Evolutionary conservation across 805 yeast species (phyloP), one percentile per base, ranked within the genome.

Genomic region (Starmerella roubikii): DNA sequence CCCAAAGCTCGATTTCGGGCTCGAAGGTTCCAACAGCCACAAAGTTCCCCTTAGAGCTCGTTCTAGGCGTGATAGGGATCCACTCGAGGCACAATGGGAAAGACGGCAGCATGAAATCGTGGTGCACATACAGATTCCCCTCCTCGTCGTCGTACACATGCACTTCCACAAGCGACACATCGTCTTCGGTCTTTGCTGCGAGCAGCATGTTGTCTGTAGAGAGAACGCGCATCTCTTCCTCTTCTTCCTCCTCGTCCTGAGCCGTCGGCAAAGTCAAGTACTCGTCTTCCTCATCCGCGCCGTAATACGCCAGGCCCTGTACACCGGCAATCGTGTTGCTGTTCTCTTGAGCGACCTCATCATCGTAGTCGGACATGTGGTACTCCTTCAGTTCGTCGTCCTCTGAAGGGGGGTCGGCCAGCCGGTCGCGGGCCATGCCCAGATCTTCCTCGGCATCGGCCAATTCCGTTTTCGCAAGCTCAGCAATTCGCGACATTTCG

Each of bases 21-120:
- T 88, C 97, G 57, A 91, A 88, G 2, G 97, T 82, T 56, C 97
- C 97, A 48, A 91, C 67, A 12, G 98, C 98, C 2, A 93, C 97
- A 60, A 83, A 85, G 60, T 85, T 91, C 10, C 93, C 95, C 23
- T 75, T 62, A 44, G 73, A 70, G 26, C 65, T 64, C 3, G 37
- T 16, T 2, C 40, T 37, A 1, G 50, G 46, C 57, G 70, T 80
- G 13, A 42, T 32, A 58, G 83, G 80, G 46, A 91, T 59, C 97
- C 97, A 88, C 60, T 91, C 98, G 25, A 86, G 86, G 57, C 96
- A 84, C 44, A 91, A 68, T 30, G 98, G 98, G 69, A 91, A 88
- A 2, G 95, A 80, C 1, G 98, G 98, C 45, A 91, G 69, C 95
- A 91, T 84, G 50, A 88, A 62, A 58, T 91, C 98, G 60, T 91